Evolutionary conservation across 2,329 filamentous ascomycete genomes (phyloP), one percentile per base, ranked within the genome.

Genomic region (Ophiostoma himal-ulmi): DNA sequence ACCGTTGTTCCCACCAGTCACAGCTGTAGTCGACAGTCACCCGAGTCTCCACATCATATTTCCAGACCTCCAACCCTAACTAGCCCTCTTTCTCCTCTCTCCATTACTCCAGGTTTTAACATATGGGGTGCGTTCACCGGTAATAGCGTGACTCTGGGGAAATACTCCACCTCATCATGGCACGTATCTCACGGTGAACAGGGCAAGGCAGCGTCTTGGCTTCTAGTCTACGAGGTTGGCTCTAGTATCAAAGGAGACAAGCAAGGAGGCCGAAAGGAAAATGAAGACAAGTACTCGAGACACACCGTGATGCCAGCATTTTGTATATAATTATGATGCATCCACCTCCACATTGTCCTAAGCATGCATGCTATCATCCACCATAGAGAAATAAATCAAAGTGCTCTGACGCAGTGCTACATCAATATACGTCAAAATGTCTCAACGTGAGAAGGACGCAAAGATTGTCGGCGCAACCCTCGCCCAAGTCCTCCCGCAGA

Each of bases 391-490:
- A 5, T 14, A 44, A 44, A 44, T 44, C 14, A 44, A 44, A 13
- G 1, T 44, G 13, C 41, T 13, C 2, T 44, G 13, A 44, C 13
- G 17, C 13, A 17, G 41, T 44, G 17, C 41, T 44, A 30, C 8
- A 44, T 44, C 14, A 44, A 14, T 3, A 22, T 10, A 22, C 17
- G n/a, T 5, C 48, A 54, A 54, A 22, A 54, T 54, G 48, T 22
- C 48, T n/a, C 48, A 54, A 54, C 48, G 48, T 22, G 48, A 54
- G 7, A 54, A 54, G 22, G 48, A 54, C n/a, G 48, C 48, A n/a
- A 54, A 54, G 48, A 54, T 78, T 62, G 76, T 78, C 30, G 78
- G 78, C 60, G 73, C 69, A 30, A 74, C 75, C 57, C 71, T 78
- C 64, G 68, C 67, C 17, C 30, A 69, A 57, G 70, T 72, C 39